Percentiles rank a stretch among this genome's conserved stretches.
These are phyloP conservation scores for Plectosphaerella sp. DNA, from an alignment of 2,329 filamentous ascomycete species.

Conservation along the genomic window DNA sequence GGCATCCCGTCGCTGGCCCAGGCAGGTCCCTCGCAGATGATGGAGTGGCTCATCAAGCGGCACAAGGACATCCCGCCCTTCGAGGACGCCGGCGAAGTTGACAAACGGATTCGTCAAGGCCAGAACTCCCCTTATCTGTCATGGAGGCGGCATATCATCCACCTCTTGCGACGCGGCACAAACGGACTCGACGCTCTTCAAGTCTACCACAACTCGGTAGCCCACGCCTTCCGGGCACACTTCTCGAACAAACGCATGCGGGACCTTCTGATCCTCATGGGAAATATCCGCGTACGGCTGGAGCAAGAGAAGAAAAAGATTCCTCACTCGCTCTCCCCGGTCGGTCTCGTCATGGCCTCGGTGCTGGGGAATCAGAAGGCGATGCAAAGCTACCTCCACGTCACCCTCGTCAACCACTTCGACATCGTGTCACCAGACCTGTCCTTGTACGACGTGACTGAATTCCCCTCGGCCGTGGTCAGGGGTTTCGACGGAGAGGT, in stretches of 20 bases:
- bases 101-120: too few species aligned
- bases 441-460: too few species aligned
- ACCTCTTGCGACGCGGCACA: neutral
- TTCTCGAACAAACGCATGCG: constrained; percentile 21
- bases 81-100: too few species aligned
- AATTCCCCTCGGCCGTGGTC: too few species aligned
- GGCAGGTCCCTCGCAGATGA: too few species aligned
- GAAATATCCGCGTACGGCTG: constrained; percentile 32
- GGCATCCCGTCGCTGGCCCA: too few species aligned
- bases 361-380: constrained; percentile 8
- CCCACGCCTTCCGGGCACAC: constrained; percentile 14
- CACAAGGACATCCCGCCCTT: too few species aligned
- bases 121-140: neutral
- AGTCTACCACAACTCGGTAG: constrained; percentile 10
- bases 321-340: constrained; percentile 16
- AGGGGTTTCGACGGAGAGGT: too few species aligned
- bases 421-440: too few species aligned
- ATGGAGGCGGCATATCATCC: neutral
- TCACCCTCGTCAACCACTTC: neutral
- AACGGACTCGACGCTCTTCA: neutral
- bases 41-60: too few species aligned
- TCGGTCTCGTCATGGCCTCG: constrained; percentile 25
- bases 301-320: constrained; percentile 2
- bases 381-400: constrained; percentile 4
- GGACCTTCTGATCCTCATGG: constrained; percentile 31